phyloP scores from a whole-genome alignment of 73 alveolate species.

The Paramecium sexaurelia region DNA sequence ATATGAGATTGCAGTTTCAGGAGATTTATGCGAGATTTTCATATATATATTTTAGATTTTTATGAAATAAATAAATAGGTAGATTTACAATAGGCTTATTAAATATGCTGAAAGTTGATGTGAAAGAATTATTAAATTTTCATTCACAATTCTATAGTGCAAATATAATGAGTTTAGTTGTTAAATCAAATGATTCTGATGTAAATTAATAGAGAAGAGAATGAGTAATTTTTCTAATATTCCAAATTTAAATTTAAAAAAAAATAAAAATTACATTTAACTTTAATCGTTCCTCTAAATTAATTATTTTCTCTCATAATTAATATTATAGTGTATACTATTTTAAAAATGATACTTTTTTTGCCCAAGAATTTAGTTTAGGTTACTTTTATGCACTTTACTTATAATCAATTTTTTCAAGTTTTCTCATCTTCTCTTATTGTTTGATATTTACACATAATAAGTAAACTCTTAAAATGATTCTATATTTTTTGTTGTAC shows the following conservation, averaged over 20 bases:
- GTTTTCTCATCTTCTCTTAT: background rate
- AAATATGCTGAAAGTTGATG: background rate
- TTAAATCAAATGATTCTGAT: conserved; percentile 25
- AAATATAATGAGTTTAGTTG: conserved; percentile 29
- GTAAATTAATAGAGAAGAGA: conserved; percentile 23
- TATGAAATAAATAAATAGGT: conserved; percentile 36
- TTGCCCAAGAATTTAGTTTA: background rate
- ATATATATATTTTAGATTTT: background rate
- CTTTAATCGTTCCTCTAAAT: background rate
- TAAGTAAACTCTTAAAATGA: background rate
- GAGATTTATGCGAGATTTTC: conserved; percentile 28
- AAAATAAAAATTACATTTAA: background rate
- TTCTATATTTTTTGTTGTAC: background rate
- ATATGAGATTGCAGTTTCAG: conserved; percentile 43
- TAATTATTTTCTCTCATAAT: background rate
- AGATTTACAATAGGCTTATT: conserved; percentile 36
- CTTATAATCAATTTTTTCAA: background rate
- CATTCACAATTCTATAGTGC: conserved; percentile 33
- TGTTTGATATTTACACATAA: background rate
- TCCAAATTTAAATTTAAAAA: background rate
- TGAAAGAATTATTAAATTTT: conserved; percentile 15
- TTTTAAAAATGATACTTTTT: background rate
- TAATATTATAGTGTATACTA: background rate
- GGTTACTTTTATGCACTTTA: background rate
- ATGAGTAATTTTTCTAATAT: conserved; percentile 19